Percentiles rank a stretch among this genome's conserved stretches.
These are phyloP conservation scores for Choanephora cucurbitarum DNA, from an alignment of 371 early-diverging fungal species.

Conservation along the genomic window DNA sequence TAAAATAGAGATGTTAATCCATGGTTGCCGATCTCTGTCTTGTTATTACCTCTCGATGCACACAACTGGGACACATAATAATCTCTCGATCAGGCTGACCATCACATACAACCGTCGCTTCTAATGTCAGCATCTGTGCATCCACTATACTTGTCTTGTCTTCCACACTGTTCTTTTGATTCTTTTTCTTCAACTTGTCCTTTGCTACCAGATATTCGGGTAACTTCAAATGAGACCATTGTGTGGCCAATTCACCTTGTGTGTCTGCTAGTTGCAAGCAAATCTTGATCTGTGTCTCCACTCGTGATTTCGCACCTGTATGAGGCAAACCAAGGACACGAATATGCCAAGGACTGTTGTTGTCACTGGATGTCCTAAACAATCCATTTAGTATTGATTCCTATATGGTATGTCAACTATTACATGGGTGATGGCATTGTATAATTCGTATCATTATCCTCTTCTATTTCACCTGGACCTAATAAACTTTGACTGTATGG, in stretches of 20 bases:
- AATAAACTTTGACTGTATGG: conserved; percentile 37
- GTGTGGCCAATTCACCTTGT: conserved; percentile 61
- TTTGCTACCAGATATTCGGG: conserved; percentile 73
- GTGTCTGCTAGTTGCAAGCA: conserved; percentile 68
- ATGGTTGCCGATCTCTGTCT: not conserved
- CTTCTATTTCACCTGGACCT: conserved; percentile 33
- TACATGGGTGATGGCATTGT: conserved; percentile 36
- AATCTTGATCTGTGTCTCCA: conserved; percentile 84
- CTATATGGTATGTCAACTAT: no score
- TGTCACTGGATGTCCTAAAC: conserved; percentile 28
- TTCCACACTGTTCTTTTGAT: conserved; percentile 37
- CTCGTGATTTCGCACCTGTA: conserved; percentile 77
- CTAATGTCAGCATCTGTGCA: conserved; percentile 48
- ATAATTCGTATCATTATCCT: conserved; percentile 21
- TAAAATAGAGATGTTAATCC: conserved; percentile 12
- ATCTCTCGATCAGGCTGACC: conserved; percentile 71
- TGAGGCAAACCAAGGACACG: conserved; percentile 69
- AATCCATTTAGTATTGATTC: no score
- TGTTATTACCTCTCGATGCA: conserved; percentile 65
- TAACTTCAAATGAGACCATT: conserved; percentile 71
- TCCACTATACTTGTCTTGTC: conserved; percentile 37
- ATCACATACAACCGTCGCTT: conserved; percentile 75
- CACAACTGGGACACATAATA: conserved; percentile 73
- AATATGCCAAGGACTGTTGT: conserved; percentile 42
- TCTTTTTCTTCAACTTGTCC: conserved; percentile 57